Base-by-base conservation (phyloP, 164 flowering plant genomes). In the Sextonia rubra region DNA sequence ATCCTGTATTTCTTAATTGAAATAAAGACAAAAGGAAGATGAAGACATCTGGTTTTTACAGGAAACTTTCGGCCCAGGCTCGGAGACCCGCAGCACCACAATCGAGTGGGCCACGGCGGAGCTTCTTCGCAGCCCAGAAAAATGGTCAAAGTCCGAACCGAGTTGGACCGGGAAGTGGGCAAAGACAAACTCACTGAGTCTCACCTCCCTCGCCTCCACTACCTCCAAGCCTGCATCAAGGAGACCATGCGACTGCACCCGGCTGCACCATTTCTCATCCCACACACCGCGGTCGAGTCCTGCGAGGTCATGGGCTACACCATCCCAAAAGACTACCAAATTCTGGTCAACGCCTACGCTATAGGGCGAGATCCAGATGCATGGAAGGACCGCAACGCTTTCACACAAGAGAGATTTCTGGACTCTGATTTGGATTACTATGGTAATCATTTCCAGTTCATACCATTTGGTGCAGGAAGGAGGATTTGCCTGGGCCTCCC, bases 61-160 rank as follows among this genome's bases (percentile, higher is more conserved):
- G 73, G 73, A 71, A 63, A 71, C 73, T 4, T 71, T 71, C 47
- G 73, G 73, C 14, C 73, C 73, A 0, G 73, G 73, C 3, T 71
- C 73, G 0, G 73, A 71, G 73, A 71, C 73, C 1, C 61, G 73
- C 58, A 71, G 73, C 73, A 71, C 73, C 1, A 66, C 71, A 1
- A 58, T 73, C 20, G 75, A 73, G 55, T 73, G 75, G 75, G 75
- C 75, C 15, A 73, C 66, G 71, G 75, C 75, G 5, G 75, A 73
- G 66, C 68, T 73, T 23, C 48, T 73, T 7, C 49, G 60, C 18
- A 64, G 68, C 30, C 75, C 75, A 7, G 24, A 66, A 18, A 64
- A 12, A 55, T 73, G 75, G 7, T 48, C 20, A 73, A 66, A 60
- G 70, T 55, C 24, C 56, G 23, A 0, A 65, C 56, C 4, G 75